Evolutionary conservation across 2,329 filamentous ascomycete species (phyloP), one percentile per base, ranked within the genome.

Genomic region (Graphium sp.): DNA sequence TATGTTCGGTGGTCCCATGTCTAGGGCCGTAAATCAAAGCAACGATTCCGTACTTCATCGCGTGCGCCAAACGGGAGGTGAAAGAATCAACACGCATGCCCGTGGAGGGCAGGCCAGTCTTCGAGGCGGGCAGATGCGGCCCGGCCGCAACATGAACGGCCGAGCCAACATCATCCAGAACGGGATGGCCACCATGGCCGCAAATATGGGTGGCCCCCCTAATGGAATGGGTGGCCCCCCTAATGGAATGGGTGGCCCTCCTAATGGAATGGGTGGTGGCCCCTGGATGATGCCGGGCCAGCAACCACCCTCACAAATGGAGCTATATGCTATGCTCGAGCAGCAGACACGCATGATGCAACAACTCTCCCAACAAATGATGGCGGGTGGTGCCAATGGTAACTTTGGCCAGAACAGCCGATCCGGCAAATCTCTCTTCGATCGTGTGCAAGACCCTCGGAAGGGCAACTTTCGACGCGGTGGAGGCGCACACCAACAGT

Each of bases 321-420:
- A 52, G 55, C 69, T 49, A 58, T 78, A 55, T 65, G 82, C 53
- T 62, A 87, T 91, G 56, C 67, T 89, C 37, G 81, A 92, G 51
- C 80, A 92, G 46, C 82, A 92, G 45, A 81, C 80, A 28, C 71
- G 77, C 34, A 80, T 91, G 70, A 83, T 93, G 70, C 69, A 72
- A 31, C 76, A 85, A 42, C 62, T 82, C 41, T 66, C 71, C 39
- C 64, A 74, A 40, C 66, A 72, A 41, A 49, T 68, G 39, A 59
- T 76, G 45, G 67, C 66, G 47, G 60, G 58, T 6, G 66, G n/a
- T n/a, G n/a, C 66, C 45, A 55, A 44, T 44, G 55, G 44, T 42
- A 58, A 39, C 52, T 61, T 38, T 58, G 70, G 44, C 24, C 40
- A 39, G 21, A 33, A 41, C 31, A 54, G 44, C 35, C 29, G 48